Conservation (phyloP, 495 filamentous ascomycete species). For the Oleoguttula mirabilis region DNA sequence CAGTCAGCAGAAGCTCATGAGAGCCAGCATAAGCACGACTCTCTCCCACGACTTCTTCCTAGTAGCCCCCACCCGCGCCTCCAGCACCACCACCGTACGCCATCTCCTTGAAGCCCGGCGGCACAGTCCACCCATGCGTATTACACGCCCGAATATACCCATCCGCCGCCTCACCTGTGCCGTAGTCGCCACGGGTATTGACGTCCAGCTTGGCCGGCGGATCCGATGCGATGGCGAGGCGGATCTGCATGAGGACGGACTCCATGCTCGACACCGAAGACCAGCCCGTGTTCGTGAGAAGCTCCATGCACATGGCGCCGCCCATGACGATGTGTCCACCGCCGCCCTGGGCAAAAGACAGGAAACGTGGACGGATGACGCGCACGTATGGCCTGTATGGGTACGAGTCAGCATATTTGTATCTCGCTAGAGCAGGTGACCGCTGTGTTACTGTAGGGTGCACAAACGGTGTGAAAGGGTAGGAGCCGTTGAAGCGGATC, state of each 20-base stretch:
- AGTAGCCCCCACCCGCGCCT: too few relatives aligned
- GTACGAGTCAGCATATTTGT: too few relatives aligned
- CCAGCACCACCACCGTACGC: conserved; percentile 3
- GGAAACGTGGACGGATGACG: conserved; percentile 69
- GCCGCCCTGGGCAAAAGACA: conserved; percentile 56
- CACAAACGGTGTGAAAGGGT: conserved; percentile 64
- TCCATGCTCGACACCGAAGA: conserved; percentile 60
- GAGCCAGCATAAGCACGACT: too few relatives aligned
- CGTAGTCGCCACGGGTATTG: conserved; percentile 41
- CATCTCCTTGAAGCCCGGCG: conserved; percentile 29
- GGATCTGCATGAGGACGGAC: conserved; percentile 69
- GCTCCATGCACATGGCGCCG: conserved; percentile 84
- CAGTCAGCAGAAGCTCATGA: too few relatives aligned
- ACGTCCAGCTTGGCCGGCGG: conserved; percentile 61
- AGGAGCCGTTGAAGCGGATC: conserved; percentile 62
- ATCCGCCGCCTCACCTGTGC: conserved; percentile 54
- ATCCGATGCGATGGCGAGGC: conserved; percentile 55
- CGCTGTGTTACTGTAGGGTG: too few relatives aligned
- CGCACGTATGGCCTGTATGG: conserved; percentile 87
- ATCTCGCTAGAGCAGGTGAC: too few relatives aligned
- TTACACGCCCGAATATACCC: conserved; percentile 58
- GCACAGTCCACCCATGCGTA: conserved; percentile 47
- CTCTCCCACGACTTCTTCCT: too few relatives aligned
- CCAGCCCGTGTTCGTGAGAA: conserved; percentile 80
- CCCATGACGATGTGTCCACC: conserved; percentile 85